Evolutionary conservation across 805 yeast species (phyloP).

Genomic region (Suhomyces sp.): DNA sequence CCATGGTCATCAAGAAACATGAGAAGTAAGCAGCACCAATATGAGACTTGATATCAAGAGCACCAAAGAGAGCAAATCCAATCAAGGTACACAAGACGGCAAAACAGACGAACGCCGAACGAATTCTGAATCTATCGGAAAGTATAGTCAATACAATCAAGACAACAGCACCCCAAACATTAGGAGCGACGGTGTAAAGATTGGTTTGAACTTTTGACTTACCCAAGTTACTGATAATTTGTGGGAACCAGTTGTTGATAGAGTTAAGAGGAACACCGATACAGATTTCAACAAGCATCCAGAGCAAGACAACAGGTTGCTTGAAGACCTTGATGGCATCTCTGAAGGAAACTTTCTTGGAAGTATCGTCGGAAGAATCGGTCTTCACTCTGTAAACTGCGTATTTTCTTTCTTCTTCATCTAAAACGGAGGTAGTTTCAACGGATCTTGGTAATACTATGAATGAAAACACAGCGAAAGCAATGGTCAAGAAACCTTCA

Average conservation of each 20-base stretch:
- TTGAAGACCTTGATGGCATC: constrained; percentile 45
- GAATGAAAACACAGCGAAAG: constrained; percentile 31
- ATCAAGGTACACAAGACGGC: constrained; percentile 41
- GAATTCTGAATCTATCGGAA: constrained; percentile 40
- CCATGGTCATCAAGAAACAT: constrained; percentile 49
- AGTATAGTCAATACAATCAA: constrained; percentile 37
- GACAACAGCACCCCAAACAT: constrained; percentile 46
- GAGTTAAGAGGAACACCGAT: constrained; percentile 51
- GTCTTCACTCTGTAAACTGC: constrained; percentile 40
- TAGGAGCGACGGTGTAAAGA: constrained; percentile 49
- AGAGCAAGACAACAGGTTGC: constrained; percentile 45
- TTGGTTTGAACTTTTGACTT: constrained; percentile 42
- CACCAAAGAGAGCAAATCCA: constrained; percentile 48
- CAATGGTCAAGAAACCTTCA: constrained; percentile 44
- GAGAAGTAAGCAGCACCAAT: constrained; percentile 44
- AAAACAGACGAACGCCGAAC: constrained; percentile 39
- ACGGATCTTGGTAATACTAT: constrained; percentile 39
- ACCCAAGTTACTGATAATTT: constrained; percentile 38
- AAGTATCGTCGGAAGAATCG: constrained; percentile 46
- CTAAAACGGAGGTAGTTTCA: constrained; percentile 34
- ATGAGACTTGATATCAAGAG: constrained; percentile 39
- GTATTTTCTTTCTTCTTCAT: constrained; percentile 39
- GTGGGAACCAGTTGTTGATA: constrained; percentile 52
- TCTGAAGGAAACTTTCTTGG: constrained; percentile 32
- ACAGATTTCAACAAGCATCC: constrained; percentile 46